Evolutionary conservation across 148 eudicot genomes (phyloP).

Genomic region (Heliamphora exappendiculata): DNA sequence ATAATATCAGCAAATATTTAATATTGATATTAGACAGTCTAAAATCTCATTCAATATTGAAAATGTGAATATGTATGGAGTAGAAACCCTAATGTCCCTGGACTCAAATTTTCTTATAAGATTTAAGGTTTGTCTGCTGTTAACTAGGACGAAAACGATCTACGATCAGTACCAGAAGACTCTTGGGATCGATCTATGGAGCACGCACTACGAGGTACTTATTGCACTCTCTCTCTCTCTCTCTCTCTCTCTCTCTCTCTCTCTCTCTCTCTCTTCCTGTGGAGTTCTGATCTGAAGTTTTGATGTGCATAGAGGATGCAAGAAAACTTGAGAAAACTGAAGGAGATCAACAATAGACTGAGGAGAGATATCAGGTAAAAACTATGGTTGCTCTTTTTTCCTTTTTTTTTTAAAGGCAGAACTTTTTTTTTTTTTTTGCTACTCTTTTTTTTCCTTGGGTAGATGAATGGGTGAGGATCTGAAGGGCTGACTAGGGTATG

Average conservation of each 20-base stretch:
- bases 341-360: conserved; percentile 32
- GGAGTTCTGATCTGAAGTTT: not conserved
- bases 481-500: not conserved
- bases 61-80: not conserved
- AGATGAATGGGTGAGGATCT: too few species aligned
- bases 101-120: not conserved
- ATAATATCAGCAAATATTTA: too few species aligned
- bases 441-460: too few species aligned
- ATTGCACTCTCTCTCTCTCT: not conserved
- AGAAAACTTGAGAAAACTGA: conserved; percentile 37
- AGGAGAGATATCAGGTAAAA: conserved; percentile 35
- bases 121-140: not conserved
- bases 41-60: too few species aligned
- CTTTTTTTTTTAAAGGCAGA: too few species aligned
- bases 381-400: too few species aligned
- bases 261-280: not conserved
- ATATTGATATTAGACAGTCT: too few species aligned
- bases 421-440: not conserved
- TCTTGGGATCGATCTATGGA: conserved; percentile 48
- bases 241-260: not conserved
- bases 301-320: conserved; percentile 40
- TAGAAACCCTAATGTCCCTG: not conserved
- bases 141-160: conserved; percentile 47
- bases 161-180: conserved; percentile 55
- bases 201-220: conserved; percentile 45